A percentile compares a stretch with the other conserved stretches of the same genome.
Conservation (phyloP, 202 grass and related monocot species). For the Bolboschoenoplectus hybrid region DNA sequence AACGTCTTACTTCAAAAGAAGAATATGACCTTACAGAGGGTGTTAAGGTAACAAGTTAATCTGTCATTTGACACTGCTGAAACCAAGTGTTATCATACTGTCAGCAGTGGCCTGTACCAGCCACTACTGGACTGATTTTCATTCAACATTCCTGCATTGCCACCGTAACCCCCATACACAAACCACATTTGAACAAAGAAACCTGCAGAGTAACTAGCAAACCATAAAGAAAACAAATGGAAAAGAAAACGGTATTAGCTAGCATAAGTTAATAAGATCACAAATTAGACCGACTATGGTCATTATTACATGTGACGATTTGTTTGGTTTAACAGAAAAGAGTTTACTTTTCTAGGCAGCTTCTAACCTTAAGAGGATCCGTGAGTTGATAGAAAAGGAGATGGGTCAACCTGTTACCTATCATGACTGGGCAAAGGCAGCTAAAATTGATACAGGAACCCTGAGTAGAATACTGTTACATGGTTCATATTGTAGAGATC, state of each 20-base stretch:
- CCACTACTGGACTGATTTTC: slow-evolving; percentile 20
- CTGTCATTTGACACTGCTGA: neutral
- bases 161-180: neutral
- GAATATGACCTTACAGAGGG: slow-evolving; percentile 60
- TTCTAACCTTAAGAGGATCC: slow-evolving; percentile 69
- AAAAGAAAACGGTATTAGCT: neutral
- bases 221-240: neutral
- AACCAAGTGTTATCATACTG: neutral
- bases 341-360: slow-evolving; percentile 51
- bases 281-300: neutral
- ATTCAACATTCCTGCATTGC: neutral
- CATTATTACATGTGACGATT: slow-evolving; percentile 5
- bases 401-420: slow-evolving; percentile 50
- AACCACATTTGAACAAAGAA: neutral
- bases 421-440: slow-evolving; percentile 68
- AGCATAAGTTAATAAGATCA: slow-evolving; percentile 1
- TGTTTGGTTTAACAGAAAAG: neutral
- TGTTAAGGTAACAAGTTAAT: slow-evolving; percentile 59
- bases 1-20: slow-evolving; percentile 50
- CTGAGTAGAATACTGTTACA: slow-evolving; percentile 55
- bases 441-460: slow-evolving; percentile 55
- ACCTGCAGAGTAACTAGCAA: neutral
- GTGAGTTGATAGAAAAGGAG: slow-evolving; percentile 54
- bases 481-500: slow-evolving; percentile 70
- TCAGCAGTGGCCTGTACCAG: neutral